Evolutionary conservation across 2,329 filamentous ascomycete genomes (phyloP), one percentile per base, ranked within the genome.

Genomic region (Bipolaris victoriae): DNA sequence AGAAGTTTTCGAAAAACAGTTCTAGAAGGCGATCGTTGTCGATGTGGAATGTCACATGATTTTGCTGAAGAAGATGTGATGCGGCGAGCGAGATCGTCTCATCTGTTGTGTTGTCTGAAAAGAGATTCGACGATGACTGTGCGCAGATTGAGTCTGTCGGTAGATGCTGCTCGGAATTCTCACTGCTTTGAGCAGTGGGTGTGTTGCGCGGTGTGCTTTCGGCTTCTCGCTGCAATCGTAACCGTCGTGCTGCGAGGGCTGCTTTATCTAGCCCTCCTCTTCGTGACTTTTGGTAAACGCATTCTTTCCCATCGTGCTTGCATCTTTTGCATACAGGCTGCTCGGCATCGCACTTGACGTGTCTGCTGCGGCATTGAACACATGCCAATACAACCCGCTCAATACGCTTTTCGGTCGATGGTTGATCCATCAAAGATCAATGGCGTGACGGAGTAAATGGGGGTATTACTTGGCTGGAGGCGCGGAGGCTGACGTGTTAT

Each of bases 1-100:
- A 80, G 68, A 86, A 86, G 67, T 81, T 79, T 15, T 79, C 71
- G 41, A 68, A 74, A 46, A 63, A 76, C 11, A 75, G 49, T 15
- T 72, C 69, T 1, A 75, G 15, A 22, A 76, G 58, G 36, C 72
- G 65, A 22, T 73, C 66, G 5, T 58, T 55, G 51, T 53, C 71
- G 44, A 74, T 40, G 22, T 68, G 58, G 35, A 75, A 74, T 1
- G 62, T 52, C 9, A 72, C 13, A 10, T 54, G 48, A n/a, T 31
- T 63, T 24, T 56, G 61, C 3, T 59, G 44, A 13, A 50, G 16
- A 16, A 47, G n/a, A 18, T 41, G 43, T 20, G 45, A 49, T 31
- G 41, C 16, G 7, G 41, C 15, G n/a, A 31, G n/a, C 22, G 41
- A 31, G 18, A 31, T 3, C 9, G 24, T 13, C 10, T 45, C 26